Evolutionary conservation across 805 yeast species (phyloP).

Genomic region (Tetrapisispora pingtungensis): DNA sequence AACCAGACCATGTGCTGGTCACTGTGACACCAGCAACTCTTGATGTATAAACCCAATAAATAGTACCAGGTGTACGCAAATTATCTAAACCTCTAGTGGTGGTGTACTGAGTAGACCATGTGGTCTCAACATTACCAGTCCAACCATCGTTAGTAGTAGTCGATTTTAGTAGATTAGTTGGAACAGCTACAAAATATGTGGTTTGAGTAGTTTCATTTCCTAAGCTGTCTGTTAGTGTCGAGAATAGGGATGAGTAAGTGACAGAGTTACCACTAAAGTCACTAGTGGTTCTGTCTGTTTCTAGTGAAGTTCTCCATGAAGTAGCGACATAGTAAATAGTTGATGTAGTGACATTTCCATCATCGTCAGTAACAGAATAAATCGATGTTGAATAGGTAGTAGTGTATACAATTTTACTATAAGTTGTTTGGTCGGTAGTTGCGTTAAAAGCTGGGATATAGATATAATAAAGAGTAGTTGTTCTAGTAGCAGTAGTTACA

Average conservation of each 20-base stretch:
- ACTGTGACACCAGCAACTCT: neutral
- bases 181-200: neutral
- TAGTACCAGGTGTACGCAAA: too few relatives aligned
- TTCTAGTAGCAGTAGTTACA: too few relatives aligned
- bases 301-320: neutral
- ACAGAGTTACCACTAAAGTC: neutral
- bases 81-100: too few relatives aligned
- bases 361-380: neutral
- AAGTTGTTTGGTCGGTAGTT: neutral
- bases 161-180: neutral
- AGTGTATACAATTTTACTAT: neutral
- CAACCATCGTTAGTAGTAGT: neutral
- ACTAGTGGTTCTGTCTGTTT: neutral
- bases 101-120: too few relatives aligned
- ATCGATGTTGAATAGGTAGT: neutral
- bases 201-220: neutral
- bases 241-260: neutral
- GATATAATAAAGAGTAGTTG: too few relatives aligned
- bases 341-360: neutral
- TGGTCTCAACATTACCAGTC: too few relatives aligned
- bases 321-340: neutral
- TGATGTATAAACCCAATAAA: too few relatives aligned
- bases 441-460: too few relatives aligned
- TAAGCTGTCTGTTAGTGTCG: neutral
- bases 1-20: conserved; percentile 2